Evolutionary conservation across 306 rosid species (phyloP).

Genomic region (Pterocarpus santalinus): DNA sequence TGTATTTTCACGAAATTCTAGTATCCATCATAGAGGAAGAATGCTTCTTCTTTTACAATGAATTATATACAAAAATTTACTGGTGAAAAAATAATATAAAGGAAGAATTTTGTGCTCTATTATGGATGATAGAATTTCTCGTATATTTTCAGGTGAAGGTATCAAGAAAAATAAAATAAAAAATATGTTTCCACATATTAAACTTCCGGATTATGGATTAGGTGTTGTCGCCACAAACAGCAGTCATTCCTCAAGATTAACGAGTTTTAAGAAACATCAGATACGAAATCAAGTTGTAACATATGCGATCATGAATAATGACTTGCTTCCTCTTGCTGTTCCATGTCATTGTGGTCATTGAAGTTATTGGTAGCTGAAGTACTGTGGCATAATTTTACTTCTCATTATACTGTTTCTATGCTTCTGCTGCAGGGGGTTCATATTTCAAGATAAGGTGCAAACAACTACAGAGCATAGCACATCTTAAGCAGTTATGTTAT

Average conservation of each 20-base stretch:
- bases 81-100: too few species aligned
- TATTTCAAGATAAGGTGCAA: background rate
- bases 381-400: background rate
- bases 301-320: background rate
- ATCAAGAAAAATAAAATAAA: background rate
- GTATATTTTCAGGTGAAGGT: background rate
- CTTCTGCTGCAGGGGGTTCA: background rate
- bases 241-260: background rate
- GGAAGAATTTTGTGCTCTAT: too few species aligned
- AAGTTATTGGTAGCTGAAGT: background rate
- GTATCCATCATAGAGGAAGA: too few species aligned
- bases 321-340: background rate
- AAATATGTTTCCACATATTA: background rate
- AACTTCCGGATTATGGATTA: constrained; percentile 13
- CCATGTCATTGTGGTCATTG: background rate
- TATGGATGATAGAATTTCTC: too few species aligned
- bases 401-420: background rate
- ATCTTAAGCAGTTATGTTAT: too few species aligned
- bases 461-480: background rate
- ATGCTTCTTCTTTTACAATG: too few species aligned
- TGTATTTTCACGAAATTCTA: background rate
- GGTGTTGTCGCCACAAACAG: constrained; percentile 13
- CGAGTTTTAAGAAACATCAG: background rate
- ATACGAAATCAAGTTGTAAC: background rate
- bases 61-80: too few species aligned